Evolutionary conservation across 2,329 filamentous ascomycete genomes (phyloP).

Genomic region (Fusarium sp.): DNA sequence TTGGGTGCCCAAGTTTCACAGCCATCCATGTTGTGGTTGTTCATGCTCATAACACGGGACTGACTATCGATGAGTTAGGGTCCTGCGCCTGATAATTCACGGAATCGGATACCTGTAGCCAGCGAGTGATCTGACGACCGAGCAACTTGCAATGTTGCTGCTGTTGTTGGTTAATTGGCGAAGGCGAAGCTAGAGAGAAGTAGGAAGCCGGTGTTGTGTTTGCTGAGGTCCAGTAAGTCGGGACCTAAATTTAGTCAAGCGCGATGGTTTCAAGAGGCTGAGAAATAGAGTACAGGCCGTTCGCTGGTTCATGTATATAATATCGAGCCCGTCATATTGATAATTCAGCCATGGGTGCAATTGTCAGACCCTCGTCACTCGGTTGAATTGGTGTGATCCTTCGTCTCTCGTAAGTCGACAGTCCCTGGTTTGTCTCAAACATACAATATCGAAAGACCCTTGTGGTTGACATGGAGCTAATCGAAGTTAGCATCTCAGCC

Average conservation of each 20-base stretch:
- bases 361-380: slow-evolving; percentile 4
- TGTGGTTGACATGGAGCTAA: neutral
- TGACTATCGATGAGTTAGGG: slow-evolving; percentile 6
- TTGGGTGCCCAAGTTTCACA: slow-evolving; percentile 35
- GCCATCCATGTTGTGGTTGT: slow-evolving; percentile 30
- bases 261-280: slow-evolving; percentile 5
- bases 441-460: neutral
- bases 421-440: neutral
- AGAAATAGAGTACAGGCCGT: slow-evolving; percentile 28
- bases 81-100: slow-evolving; percentile 8
- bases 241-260: slow-evolving; percentile 39
- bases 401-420: neutral
- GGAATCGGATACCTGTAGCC: slow-evolving; percentile 1
- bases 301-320: slow-evolving; percentile 20
- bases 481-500: slow-evolving; percentile 12
- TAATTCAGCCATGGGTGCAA: slow-evolving; percentile 18
- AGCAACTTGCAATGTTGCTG: neutral
- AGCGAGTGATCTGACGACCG: slow-evolving; percentile 1
- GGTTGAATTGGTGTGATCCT: slow-evolving; percentile 11
- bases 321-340: slow-evolving; percentile 15
- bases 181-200: slow-evolving; percentile 6
- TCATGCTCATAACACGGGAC: slow-evolving; percentile 25
- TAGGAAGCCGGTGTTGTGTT: slow-evolving; percentile 33
- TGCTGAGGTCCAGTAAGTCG: slow-evolving; percentile 15
- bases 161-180: slow-evolving; percentile 1